phyloP scores from a whole-genome alignment of 768 basidiomycete genomes.

The Suillus weaverae region DNA sequence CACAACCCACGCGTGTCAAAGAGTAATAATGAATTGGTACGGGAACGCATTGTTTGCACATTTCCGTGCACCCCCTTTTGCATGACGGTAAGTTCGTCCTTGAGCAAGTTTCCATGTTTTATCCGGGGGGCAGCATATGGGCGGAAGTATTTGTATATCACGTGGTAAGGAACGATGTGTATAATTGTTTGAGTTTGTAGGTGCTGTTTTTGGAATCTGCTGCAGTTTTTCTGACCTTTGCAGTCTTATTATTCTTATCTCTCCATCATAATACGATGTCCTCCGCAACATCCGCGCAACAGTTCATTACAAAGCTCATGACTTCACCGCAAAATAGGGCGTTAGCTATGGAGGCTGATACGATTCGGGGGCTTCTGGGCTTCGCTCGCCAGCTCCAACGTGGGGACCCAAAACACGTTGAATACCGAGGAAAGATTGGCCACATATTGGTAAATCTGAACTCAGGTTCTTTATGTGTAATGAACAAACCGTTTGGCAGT shows the following conservation, averaged over 20 bases:
- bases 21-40: neutral
- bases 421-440: neutral
- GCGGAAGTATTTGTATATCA: neutral
- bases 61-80: neutral
- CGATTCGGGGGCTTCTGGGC: neutral
- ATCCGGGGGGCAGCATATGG: neutral
- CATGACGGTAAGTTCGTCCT: neutral
- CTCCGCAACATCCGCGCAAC: neutral
- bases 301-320: neutral
- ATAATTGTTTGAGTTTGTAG: neutral
- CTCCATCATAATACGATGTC: neutral
- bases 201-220: neutral
- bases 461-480: neutral
- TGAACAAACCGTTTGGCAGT: neutral
- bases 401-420: neutral
- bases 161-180: neutral
- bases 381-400: neutral
- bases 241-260: neutral
- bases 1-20: neutral
- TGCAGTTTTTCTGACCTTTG: neutral
- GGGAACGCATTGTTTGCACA: neutral
- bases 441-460: neutral
- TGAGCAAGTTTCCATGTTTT: neutral
- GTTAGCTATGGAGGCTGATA: neutral
- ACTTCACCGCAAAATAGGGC: neutral